Evolutionary conservation across 805 yeast genomes (phyloP).

Genomic region (Brettanomyces naardenensis): DNA sequence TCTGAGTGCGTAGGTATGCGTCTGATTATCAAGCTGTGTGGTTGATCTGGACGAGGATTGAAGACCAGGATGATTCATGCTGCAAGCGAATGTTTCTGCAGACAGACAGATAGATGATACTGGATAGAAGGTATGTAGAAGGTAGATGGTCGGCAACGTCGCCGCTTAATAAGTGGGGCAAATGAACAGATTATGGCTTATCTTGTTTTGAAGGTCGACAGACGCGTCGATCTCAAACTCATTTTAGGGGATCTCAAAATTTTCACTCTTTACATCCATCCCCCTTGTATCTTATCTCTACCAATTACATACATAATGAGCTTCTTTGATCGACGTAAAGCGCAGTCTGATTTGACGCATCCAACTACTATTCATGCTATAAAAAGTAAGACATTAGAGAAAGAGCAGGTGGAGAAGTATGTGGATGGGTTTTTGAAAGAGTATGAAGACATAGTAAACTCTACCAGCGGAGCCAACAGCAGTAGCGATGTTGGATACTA

Average conservation of each 20-base stretch:
- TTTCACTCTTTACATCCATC: too few species aligned
- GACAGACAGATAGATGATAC: too few species aligned
- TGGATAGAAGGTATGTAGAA: too few species aligned
- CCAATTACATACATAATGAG: too few species aligned
- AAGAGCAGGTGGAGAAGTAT: constrained; percentile 17
- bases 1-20: constrained; percentile 8
- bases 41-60: constrained; percentile 11
- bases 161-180: too few species aligned
- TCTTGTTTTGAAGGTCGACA: too few species aligned
- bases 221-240: too few species aligned
- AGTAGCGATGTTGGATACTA: constrained; percentile 7
- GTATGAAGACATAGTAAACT: constrained; percentile 12
- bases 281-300: too few species aligned
- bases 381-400: constrained; percentile 9
- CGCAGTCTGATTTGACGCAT: constrained; percentile 37
- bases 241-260: too few species aligned
- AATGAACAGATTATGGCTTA: too few species aligned
- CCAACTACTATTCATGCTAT: constrained; percentile 35
- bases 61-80: background rate
- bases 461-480: background rate
- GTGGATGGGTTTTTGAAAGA: constrained; percentile 20
- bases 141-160: too few species aligned
- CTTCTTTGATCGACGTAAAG: constrained; percentile 8
- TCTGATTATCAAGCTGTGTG: constrained; percentile 18
- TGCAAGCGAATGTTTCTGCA: too few species aligned